Evolutionary conservation across 768 basidiomycete genomes (phyloP), one percentile per base, ranked within the genome.

Genomic region (Guyanaporus albipodus): DNA sequence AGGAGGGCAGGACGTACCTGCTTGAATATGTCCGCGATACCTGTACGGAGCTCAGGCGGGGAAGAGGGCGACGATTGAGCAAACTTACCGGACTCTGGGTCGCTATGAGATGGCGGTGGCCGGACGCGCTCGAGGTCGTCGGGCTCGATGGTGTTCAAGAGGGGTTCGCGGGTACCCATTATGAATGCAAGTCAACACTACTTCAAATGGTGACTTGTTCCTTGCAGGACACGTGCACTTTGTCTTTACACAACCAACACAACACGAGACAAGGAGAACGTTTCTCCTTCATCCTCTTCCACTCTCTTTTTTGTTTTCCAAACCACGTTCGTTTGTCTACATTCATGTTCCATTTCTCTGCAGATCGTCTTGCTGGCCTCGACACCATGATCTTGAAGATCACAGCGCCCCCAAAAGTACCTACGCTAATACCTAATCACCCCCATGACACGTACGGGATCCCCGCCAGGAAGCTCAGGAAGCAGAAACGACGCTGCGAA

Each of bases 61-160:
- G 48, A 43, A 8, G 41, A 33, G 44, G 34, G 24, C 23, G 7
- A n/a, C 7, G 42, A 42, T 29, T 29, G 15, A 17, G 31, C 7
- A 14, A 12, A 32, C 31, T 15, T 57, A 80, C 91, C 91, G 47
- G 86, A 76, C 69, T 93, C 91, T 58, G 88, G 83, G 56, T 89
- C 87, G 42, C 68, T 70, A 26, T 73, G 73, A n/a, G n/a, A n/a
- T n/a, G 14, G 72, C 79, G 0, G 79, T 73, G 15, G 82, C 82
- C 60, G 54, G 49, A 64, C 46, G 34, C 57, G 57, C 44, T 70
- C 62, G 36, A 70, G 72, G 34, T 91, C 91, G 66, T 95, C 92
- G 24, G 92, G 82, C 64, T 94, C 92, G 46, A 95, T 95, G 27
- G 87, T 88, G 48, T 85, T 76, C 37, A 91, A 72, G 40, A 91